A percentile compares a stretch with the other conserved stretches of the same genome.
phyloP scores from a whole-genome alignment of 176 grass and related monocot species.

The Bolboschoenus planiculmis region DNA sequence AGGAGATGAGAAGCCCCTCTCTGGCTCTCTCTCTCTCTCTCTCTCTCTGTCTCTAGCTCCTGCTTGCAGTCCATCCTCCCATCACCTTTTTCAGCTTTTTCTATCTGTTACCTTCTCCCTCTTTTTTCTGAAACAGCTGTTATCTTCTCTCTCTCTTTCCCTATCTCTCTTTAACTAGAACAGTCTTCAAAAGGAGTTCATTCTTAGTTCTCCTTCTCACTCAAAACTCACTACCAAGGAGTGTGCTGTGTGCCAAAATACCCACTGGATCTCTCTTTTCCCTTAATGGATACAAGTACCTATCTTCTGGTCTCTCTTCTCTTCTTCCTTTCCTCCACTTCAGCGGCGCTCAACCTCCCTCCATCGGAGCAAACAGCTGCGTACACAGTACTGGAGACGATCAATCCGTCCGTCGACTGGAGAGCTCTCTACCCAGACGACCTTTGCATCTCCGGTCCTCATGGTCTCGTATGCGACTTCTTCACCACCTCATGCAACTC shows the following conservation, averaged over 20 bases:
- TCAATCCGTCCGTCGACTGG: slow-evolving; percentile 32
- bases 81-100: slow-evolving; percentile 8
- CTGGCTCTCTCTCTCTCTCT: neutral
- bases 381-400: slow-evolving; percentile 30
- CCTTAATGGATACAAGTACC: neutral
- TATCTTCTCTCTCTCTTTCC: neutral
- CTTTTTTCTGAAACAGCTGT: neutral
- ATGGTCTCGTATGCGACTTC: slow-evolving; percentile 44
- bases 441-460: slow-evolving; percentile 48
- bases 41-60: neutral
- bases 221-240: neutral
- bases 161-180: neutral
- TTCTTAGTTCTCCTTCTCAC: neutral
- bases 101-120: neutral
- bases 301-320: neutral
- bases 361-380: slow-evolving; percentile 28
- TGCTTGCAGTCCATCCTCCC: slow-evolving; percentile 1
- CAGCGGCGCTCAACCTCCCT: slow-evolving; percentile 11
- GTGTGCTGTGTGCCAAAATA: neutral
- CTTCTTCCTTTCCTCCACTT: neutral
- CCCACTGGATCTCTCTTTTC: neutral
- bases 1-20: neutral
- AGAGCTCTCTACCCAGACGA: slow-evolving; percentile 39
- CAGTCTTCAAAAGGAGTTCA: neutral
- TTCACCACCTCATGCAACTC: slow-evolving; percentile 4